Evolutionary conservation across 345 rosid genomes (phyloP).

Genomic region (Syzygium oleosum): DNA sequence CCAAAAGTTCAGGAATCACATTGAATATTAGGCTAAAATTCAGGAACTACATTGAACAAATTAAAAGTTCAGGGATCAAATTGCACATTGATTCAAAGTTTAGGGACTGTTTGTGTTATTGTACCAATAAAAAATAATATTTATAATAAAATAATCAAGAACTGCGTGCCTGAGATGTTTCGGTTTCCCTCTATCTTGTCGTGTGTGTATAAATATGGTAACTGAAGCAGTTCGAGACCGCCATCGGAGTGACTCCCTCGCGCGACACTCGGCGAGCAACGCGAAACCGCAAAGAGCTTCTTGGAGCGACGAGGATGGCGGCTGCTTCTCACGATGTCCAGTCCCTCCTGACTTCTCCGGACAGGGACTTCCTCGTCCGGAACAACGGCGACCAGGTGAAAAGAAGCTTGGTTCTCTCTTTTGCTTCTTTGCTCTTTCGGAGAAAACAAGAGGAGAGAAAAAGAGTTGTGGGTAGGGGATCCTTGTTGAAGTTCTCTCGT

Average conservation of each 20-base stretch:
- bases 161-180: not conserved
- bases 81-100: too few relatives aligned
- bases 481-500: not conserved
- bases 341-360: conserved; percentile 40
- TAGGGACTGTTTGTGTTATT: too few relatives aligned
- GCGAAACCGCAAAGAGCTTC: not conserved
- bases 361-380: conserved; percentile 55
- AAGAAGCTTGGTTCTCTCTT: not conserved
- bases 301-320: not conserved
- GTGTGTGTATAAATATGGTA: not conserved
- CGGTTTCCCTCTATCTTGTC: too few relatives aligned
- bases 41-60: too few relatives aligned
- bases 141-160: not conserved
- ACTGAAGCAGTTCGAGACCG: not conserved
- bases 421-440: not conserved
- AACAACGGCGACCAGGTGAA: conserved; percentile 49
- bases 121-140: too few relatives aligned
- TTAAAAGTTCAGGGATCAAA: too few relatives aligned
- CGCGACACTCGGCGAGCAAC: not conserved
- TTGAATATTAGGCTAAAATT: too few relatives aligned
- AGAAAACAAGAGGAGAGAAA: not conserved
- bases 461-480: not conserved
- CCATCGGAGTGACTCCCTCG: not conserved
- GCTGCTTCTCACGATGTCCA: not conserved
- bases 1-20: too few relatives aligned